These are phyloP conservation scores for Lanzia echinophila DNA, from an alignment of 2,329 filamentous ascomycete genomes.

Conservation along the genomic window DNA sequence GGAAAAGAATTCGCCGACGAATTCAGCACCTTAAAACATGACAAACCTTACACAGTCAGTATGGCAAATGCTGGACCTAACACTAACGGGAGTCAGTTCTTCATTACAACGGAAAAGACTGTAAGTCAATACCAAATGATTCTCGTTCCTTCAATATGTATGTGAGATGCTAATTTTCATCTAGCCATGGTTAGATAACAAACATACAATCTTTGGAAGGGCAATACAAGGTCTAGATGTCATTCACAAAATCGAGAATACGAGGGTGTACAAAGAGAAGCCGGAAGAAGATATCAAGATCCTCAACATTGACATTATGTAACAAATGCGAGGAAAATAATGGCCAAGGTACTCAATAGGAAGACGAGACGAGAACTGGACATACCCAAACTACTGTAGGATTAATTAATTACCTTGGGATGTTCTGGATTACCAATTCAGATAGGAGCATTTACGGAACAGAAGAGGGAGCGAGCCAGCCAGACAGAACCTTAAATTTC, in stretches of 20 bases:
- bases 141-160: conserved; percentile 7
- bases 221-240: conserved; percentile 89
- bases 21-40: conserved; percentile 83
- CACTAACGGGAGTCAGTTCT: conserved; percentile 95
- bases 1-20: conserved; percentile 90
- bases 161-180: conserved; percentile 4
- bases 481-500: no score
- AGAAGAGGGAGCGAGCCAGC: no score
- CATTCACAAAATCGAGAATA: conserved; percentile 91
- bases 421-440: no score
- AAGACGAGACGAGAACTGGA: no score
- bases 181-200: conserved; percentile 85
- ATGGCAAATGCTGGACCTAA: conserved; percentile 98
- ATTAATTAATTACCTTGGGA: no score
- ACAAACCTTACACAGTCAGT: conserved; percentile 91
- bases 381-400: no score
- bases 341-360: no score
- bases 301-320: conserved; percentile 61
- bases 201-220: conserved; percentile 93
- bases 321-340: conserved; percentile 2
- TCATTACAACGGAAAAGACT: conserved; percentile 96
- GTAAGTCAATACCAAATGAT: conserved; percentile 40
- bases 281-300: conserved; percentile 97
- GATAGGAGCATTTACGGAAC: no score
- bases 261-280: conserved; percentile 79